Percentiles rank a stretch among this genome's conserved stretches.
Conservation (phyloP, 352 stramenopile species). For the Phytophthora pistaciae region DNA sequence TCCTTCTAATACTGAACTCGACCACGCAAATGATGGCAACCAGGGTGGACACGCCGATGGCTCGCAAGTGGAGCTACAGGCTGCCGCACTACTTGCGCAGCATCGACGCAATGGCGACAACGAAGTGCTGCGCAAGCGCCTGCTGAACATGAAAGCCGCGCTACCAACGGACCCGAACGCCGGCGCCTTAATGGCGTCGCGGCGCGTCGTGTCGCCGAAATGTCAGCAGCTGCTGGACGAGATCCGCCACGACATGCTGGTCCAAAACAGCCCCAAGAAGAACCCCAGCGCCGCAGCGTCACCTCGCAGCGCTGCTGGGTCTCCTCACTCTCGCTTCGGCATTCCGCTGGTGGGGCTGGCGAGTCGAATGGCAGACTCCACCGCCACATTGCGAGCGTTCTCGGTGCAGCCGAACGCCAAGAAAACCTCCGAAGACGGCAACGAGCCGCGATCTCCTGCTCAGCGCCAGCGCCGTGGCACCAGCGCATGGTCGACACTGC, state of each 20-base stretch:
- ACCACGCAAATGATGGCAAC: conserved; percentile 8
- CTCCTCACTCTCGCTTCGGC: conserved; percentile 17
- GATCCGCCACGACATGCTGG: conserved; percentile 51
- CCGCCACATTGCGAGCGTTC: conserved; percentile 38
- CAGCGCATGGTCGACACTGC: conserved; percentile 51
- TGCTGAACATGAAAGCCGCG: conserved; percentile 45
- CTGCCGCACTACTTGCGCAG: conserved; percentile 22
- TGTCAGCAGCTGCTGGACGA: conserved; percentile 56
- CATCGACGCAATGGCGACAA: conserved; percentile 33
- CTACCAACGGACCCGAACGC: conserved; percentile 13
- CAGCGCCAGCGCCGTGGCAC: conserved; percentile 29
- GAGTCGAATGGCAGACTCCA: conserved; percentile 25
- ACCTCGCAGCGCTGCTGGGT: conserved; percentile 8
- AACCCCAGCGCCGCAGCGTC: conserved; percentile 14
- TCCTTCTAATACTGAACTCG: conserved; percentile 1
- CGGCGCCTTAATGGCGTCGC: conserved; percentile 16
- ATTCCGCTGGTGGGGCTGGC: conserved; percentile 21
- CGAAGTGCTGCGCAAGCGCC: conserved; percentile 39
- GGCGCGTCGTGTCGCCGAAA: conserved; percentile 43
- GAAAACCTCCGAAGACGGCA: conserved; percentile 18
- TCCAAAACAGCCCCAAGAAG: conserved; percentile 29
- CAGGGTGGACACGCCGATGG: conserved; percentile 3
- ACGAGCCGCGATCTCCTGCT: conserved; percentile 13
- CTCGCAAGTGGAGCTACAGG: conserved; percentile 24
- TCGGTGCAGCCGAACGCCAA: conserved; percentile 32